Conservation (phyloP, 768 basidiomycete species). For the Dioszegia crocea region DNA sequence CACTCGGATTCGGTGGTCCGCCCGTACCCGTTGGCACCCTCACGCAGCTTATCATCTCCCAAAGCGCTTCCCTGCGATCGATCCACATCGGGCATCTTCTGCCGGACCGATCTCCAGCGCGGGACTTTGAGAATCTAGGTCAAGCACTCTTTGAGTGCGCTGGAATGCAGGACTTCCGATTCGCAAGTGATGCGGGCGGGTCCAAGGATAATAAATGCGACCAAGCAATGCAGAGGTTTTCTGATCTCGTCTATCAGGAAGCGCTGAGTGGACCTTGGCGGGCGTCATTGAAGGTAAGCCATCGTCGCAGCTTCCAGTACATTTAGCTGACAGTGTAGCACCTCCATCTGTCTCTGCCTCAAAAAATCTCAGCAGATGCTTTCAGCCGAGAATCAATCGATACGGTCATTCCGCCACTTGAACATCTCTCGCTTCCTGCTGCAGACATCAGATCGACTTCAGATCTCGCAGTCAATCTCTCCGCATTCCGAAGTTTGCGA, state of each 20-base stretch:
- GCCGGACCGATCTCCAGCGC: not conserved
- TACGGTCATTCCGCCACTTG: constrained; percentile 3
- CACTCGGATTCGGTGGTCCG: constrained; percentile 17
- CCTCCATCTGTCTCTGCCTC: constrained; percentile 8
- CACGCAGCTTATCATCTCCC: constrained; percentile 13
- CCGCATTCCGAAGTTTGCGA: constrained; percentile 17
- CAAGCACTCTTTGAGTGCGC: constrained; percentile 5
- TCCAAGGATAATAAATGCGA: constrained; percentile 15
- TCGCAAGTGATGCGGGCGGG: constrained; percentile 9
- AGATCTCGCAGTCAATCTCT: not conserved
- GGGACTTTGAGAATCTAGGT: constrained; percentile 7
- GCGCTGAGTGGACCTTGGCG: constrained; percentile 16
- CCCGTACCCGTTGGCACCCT: constrained; percentile 26
- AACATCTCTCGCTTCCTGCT: constrained; percentile 25
- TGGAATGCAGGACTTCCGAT: constrained; percentile 18
- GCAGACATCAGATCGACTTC: not conserved
- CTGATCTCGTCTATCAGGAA: constrained; percentile 14
- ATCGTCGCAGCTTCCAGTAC: not conserved
- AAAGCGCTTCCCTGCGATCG: constrained; percentile 12
- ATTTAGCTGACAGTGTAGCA: constrained; percentile 1
- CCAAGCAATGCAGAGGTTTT: constrained; percentile 12
- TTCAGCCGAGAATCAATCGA: not conserved
- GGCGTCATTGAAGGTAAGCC: constrained; percentile 16
- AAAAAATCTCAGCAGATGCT: not conserved
- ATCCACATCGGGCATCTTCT: constrained; percentile 23